Base-by-base conservation (phyloP, 108 stramenopile species). In the Conticribra guillardii region DNA sequence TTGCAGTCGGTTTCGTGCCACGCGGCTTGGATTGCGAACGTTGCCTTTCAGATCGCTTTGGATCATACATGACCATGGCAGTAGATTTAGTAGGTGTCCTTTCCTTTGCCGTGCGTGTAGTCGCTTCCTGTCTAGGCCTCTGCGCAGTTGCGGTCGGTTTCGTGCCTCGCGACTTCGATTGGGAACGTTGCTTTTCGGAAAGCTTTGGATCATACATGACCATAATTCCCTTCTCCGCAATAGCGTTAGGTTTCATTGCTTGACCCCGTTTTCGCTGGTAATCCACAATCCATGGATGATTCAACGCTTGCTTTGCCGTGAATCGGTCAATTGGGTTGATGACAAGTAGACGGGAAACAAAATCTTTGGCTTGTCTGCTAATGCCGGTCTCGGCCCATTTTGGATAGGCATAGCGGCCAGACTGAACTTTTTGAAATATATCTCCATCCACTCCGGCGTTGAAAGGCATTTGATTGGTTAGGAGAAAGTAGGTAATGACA, bases 271-370 rank as follows among this genome's bases (percentile, higher is more conserved):
- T 55, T 21, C 5, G 37, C 37, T 41, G 5, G 11, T 5, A 41
- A 9, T 41, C 11, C 37, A 41, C 11, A 41, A 73, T 64, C 71
- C 71, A 73, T 19, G 63, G 5, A 48, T 73, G 71, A 57, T 29
- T 56, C 26, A 89, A 24, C 23, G 81, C 81, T 66, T 84, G 59
- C 29, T 77, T 62, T 0, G 85, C 85, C 16, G 88, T 85, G 76
- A 83, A 84, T 61, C 88, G 71, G 27, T 80, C 67, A 48, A 59
- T 76, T 11, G 87, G 90, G 52, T 91, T 77, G 2, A 84, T 76
- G 16, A 72, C 66, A 11, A 91, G 49, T 34, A 88, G 68, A 18
- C 63, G 54, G 19, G 54, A 21, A 18, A 91, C 66, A 34, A 91
- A 81, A 51, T 82, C 77, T 44, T 77, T 81, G 7, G 84, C 84